Evolutionary conservation across 73 alveolate species (phyloP).

Genomic region (Blepharisma stoltei): DNA sequence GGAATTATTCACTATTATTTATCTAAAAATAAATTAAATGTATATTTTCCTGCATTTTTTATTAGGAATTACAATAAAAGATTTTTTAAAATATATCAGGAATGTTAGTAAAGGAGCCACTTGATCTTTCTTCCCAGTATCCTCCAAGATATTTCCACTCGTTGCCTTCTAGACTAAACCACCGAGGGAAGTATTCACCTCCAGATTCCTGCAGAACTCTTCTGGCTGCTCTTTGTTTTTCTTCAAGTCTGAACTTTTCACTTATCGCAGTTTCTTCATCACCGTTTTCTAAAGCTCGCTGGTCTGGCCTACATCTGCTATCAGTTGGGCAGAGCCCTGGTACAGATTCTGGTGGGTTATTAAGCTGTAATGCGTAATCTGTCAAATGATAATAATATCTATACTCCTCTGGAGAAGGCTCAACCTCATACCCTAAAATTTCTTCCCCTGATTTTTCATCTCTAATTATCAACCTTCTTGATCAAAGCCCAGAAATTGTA

Average conservation of each 20-base stretch:
- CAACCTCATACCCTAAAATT: constrained; percentile 59
- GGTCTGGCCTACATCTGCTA: constrained; percentile 93
- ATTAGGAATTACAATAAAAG: no score
- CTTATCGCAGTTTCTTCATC: constrained; percentile 73
- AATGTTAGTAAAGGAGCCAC: not conserved
- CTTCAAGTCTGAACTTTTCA: constrained; percentile 91
- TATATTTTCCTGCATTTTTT: no score
- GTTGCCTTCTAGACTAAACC: constrained; percentile 52
- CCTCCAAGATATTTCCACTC: constrained; percentile 62
- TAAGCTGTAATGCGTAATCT: constrained; percentile 66
- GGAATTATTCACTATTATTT: no score
- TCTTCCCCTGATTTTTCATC: constrained; percentile 29
- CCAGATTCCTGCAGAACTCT: constrained; percentile 57
- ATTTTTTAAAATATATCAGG: constrained; percentile 3
- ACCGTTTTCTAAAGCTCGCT: constrained; percentile 87
- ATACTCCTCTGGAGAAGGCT: constrained; percentile 60
- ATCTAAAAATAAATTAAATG: no score
- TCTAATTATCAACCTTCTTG: constrained; percentile 19
- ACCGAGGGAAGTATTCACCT: constrained; percentile 58
- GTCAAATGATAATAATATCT: constrained; percentile 70
- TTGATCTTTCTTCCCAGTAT: constrained; percentile 73
- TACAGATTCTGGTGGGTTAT: constrained; percentile 74
- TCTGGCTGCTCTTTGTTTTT: constrained; percentile 83
- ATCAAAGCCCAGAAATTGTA: constrained; percentile 39
- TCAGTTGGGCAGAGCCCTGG: constrained; percentile 87